Base-by-base conservation (phyloP, 345 rosid species). In the Lagerstroemia speciosa region DNA sequence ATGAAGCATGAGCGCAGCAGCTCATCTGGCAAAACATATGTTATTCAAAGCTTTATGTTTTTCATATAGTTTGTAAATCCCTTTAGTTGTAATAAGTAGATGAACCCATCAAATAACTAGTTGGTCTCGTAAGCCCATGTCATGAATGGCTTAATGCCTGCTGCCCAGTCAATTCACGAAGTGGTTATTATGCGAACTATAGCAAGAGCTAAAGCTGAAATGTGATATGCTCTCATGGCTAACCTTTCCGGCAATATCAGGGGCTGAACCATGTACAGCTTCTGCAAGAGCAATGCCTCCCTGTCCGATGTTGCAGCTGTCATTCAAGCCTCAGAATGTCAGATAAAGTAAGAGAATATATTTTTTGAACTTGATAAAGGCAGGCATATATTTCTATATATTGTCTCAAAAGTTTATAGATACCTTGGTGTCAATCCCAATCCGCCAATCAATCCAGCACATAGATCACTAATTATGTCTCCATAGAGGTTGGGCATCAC, bases 401-500 rank as follows among this genome's bases (percentile, higher is more conserved):
- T 61, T 20, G 14, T 5, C 55, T 62, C 16, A 50, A 64, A 19
- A 40, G 67, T 38, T 57, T 10, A 24, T 30, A 33, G 52, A 67
- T 74, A 94, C 98, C 99, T 95, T 62, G 99, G 98, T 66, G 99
- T 95, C 78, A 95, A 84, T 65, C 99, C 99, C 81, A 95, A 80
- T 45, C 99, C 99, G 53, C 99, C 99, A 40, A 95, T 77, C 77
- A 95, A 78, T 30, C 97, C 98, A 10, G 99, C 99, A 62, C 99
- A 95, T 73, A 95, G 84, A 57, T 95, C 99, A 43, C 99, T 95
- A 76, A 95, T 95, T 64, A 95, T 95, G 82, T 95, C 99, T 73
- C 99, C 98, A 69, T 95, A 95, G 4, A 92, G 98, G 75, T 95
- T 95, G 65, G 99, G 99, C 99, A 95, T 95, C 81, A 95, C 98